A percentile compares a stretch with the other conserved stretches of the same genome.
These are phyloP conservation scores for Ganoderma sinense DNA, from an alignment of 1,284 basidiomycete species.

Conservation along the genomic window DNA sequence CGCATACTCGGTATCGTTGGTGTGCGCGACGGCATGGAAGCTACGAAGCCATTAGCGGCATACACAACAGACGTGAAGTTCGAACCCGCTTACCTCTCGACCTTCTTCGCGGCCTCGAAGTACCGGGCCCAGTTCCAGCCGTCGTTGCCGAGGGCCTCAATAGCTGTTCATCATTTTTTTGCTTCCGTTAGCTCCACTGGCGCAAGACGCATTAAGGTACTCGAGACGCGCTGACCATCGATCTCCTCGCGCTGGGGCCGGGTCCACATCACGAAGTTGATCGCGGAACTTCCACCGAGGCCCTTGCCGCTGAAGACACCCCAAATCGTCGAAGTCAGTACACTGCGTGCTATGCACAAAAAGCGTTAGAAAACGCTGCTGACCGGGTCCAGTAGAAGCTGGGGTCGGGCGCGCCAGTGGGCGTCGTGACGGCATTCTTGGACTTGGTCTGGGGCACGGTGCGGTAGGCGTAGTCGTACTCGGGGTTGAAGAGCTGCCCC, in stretches of 20 bases:
- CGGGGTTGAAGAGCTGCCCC: conserved; percentile 23
- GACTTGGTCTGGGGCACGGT: conserved; percentile 19
- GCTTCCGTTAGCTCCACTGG: not conserved
- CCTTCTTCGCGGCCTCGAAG: conserved; percentile 30
- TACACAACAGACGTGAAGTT: not conserved
- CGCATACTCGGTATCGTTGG: not conserved
- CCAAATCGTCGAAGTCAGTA: not conserved
- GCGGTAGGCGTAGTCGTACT: conserved; percentile 30
- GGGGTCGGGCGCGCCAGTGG: conserved; percentile 7
- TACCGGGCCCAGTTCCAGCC: conserved; percentile 40
- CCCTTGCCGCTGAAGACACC: conserved; percentile 26
- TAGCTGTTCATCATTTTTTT: conserved; percentile 9
- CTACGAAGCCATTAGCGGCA: not conserved
- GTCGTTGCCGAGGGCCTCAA: conserved; percentile 38
- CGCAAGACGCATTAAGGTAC: not conserved
- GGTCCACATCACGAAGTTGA: conserved; percentile 27
- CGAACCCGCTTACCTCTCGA: conserved; percentile 24
- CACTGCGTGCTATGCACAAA: not conserved
- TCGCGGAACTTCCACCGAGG: conserved; percentile 29
- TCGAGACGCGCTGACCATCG: conserved; percentile 17
- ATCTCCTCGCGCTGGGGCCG: conserved; percentile 26
- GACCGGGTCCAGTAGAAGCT: conserved; percentile 21
- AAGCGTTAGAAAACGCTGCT: no score
- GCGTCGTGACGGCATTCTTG: conserved; percentile 3
- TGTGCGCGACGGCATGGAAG: not conserved